Evolutionary conservation across 129 eudicot species (phyloP).

Genomic region (Flaveria sonorensis): DNA sequence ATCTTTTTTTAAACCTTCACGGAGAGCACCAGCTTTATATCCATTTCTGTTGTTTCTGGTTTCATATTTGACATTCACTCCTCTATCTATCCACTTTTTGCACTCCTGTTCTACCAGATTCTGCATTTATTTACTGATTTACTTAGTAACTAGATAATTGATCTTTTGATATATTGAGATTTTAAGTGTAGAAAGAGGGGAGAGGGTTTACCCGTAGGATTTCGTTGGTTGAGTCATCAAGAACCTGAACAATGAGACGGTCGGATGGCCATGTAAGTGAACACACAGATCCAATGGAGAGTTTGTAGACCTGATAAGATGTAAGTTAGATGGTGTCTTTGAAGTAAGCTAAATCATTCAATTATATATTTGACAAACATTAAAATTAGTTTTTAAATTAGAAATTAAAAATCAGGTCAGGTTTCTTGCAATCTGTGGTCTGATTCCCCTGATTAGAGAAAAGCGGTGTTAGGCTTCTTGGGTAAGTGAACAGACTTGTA

Average conservation of each 20-base stretch:
- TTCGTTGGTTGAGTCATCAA: conserved; percentile 86
- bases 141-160: background rate
- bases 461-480: background rate
- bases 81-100: conserved; percentile 63
- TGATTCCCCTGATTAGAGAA: no score
- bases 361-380: background rate
- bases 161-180: background rate
- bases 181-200: background rate
- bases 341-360: background rate
- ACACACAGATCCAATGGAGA: conserved; percentile 79
- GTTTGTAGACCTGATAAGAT: conserved; percentile 73
- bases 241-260: conserved; percentile 72
- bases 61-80: conserved; percentile 74
- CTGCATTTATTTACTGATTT: conserved; percentile 41
- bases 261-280: conserved; percentile 80
- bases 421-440: no score
- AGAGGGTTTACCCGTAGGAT: conserved; percentile 56
- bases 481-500: background rate
- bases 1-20: conserved; percentile 68
- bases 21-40: conserved; percentile 86
- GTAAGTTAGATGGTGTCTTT: conserved; percentile 10
- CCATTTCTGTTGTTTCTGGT: conserved; percentile 83
- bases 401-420: conserved; percentile 1
- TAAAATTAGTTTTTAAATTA: background rate
- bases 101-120: conserved; percentile 69